Evolutionary conservation across 495 filamentous ascomycete species (phyloP), one percentile per base, ranked within the genome.

Genomic region (Penicillium paxilli): DNA sequence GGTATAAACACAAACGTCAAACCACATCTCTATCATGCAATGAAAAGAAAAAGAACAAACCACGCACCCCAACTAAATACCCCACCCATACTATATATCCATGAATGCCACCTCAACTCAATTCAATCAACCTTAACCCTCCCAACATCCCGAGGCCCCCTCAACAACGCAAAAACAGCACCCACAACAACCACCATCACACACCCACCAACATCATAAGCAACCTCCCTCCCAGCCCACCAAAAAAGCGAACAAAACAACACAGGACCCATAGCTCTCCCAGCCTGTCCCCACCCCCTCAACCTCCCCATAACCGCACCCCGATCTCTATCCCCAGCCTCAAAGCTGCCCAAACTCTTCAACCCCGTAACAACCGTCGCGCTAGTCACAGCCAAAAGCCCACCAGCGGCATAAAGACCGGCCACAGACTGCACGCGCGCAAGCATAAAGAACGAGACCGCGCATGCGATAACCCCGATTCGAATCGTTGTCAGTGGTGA

Each of bases 231-330:
- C 0, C 95, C 94, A 25, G 90, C 92, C 95, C 95, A 99, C 94
- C 94, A 99, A 73, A 98, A 99, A 52, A 99, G 77, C n/a, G 89
- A 87, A 59, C 93, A 97, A 63, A 98, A 99, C 41, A 95, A 65
- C 21, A 98, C 62, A 1, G 94, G 94, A 0, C 94, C 94, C 17
- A 93, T 68, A 3, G 92, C 89, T 20, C 95, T 77, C 2, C 94
- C 95, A 9, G 92, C 76, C 73, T 98, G 94, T 3, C 94, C 87
- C 74, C 85, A 89, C 64, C 91, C 93, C 20, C 94, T 75, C 52
- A 96, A 83, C 45, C 90, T 83, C 0, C 94, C 94, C 54, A 98
- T 68, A 49, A 94, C 94, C 19, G 84, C 84, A 2, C 94, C 94
- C 26, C 94, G 80, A 71, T 97, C 91, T 9, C 76, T 81, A 57